These are phyloP conservation scores for Seiridium cupressi DNA, from an alignment of 2,329 filamentous ascomycete genomes.

Conservation along the genomic window DNA sequence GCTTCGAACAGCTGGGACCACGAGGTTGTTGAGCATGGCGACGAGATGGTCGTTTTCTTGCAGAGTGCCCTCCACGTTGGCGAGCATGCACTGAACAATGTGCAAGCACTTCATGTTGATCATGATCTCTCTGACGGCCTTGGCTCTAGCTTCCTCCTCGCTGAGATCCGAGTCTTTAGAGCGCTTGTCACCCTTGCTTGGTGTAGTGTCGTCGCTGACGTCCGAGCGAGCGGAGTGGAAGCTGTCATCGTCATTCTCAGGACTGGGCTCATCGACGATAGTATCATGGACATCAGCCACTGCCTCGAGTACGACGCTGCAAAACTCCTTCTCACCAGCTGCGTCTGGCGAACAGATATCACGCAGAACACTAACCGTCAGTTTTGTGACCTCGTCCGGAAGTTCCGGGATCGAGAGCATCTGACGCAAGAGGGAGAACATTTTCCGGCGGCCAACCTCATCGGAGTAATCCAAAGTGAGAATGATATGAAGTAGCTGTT, in stretches of 20 bases:
- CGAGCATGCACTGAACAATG: conserved; percentile 95
- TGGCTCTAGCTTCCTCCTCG: conserved; percentile 67
- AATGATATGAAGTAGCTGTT: conserved; percentile 91
- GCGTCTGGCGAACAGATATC: conserved; percentile 76
- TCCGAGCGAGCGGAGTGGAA: conserved; percentile 94
- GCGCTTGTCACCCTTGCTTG: conserved; percentile 44
- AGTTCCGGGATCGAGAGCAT: conserved; percentile 82
- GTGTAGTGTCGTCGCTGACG: conserved; percentile 65
- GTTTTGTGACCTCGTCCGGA: conserved; percentile 88
- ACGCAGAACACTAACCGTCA: conserved; percentile 78
- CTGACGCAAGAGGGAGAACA: conserved; percentile 88
- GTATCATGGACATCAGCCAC: conserved; percentile 96
- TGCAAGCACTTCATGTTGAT: conserved; percentile 98
- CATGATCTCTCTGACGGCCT: conserved; percentile 85
- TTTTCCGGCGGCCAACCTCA: conserved; percentile 90
- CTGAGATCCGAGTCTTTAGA: conserved; percentile 42
- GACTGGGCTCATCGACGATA: conserved; percentile 68
- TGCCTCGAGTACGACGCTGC: conserved; percentile 83
- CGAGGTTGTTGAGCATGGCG: conserved; percentile 95
- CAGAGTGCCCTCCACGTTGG: conserved; percentile 84
- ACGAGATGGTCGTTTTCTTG: conserved; percentile 90
- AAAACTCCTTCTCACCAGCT: conserved; percentile 78
- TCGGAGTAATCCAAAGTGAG: conserved; percentile 95
- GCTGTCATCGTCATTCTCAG: conserved; percentile 66
- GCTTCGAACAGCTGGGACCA: conserved; percentile 90